Evolutionary conservation across 225 moss, liverwort and hornwort species (phyloP), one percentile per base, ranked within the genome.

Genomic region (Pseudoscleropodium purum): DNA sequence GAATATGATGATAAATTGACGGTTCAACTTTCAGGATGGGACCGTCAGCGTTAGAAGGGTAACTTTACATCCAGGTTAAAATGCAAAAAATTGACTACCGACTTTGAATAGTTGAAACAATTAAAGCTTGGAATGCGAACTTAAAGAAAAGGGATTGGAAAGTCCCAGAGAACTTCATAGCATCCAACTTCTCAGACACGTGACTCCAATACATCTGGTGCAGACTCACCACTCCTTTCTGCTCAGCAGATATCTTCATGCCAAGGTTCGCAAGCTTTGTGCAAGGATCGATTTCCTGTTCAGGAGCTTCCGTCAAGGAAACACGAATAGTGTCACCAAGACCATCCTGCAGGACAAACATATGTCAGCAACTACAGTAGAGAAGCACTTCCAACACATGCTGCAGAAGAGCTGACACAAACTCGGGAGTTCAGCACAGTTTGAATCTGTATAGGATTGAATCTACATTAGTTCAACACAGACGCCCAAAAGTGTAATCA

Each of bases 321-420:
- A 99, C 99, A 83, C 97, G 97, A 84, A 99, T 95, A 51, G 99
- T 99, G 84, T 99, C 99, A 89, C 99, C 99, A 47, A 97, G 92
- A 68, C 99, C 99, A 97, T 99, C 99, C 97, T 99, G 94, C 80
- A 87, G 24, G 45, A 62, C 39, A 52, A 75, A 89, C 27, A 67
- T 63, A 14, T 79, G 74, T 88, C 86, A 84, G 84, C 30, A 88
- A 81, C n/a, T 70, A 54, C 37, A 60, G 52, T 52, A 83, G 57
- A 81, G 54, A 64, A 83, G 59, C 57, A 90, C 59, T 64, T 84
- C 77, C 82, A 84, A 76, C 60, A 45, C 75, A 86, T 64, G 74
- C 86, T 66, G 74, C 86, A 88, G 49, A 83, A 73, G 41, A 67
- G 81, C 62, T 37, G 80, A 74, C 41, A 86, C 66, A 84, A 89